phyloP scores from a whole-genome alignment of 345 rosid genomes.

The Garcia nutans region DNA sequence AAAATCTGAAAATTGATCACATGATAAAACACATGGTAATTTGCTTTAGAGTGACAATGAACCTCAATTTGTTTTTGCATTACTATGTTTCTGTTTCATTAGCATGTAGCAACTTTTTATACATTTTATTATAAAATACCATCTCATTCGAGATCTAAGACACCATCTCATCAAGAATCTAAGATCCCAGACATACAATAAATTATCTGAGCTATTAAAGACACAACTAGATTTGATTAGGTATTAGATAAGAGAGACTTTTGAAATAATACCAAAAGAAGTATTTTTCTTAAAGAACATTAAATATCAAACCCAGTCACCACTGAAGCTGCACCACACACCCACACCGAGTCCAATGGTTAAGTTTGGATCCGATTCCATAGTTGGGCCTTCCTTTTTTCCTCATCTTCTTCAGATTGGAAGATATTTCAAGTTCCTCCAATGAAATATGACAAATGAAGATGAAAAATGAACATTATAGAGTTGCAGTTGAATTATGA shows the following conservation, averaged over 20 bases:
- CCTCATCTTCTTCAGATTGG: neutral
- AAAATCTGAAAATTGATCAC: neutral
- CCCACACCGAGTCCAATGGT: neutral
- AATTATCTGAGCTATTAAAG: neutral
- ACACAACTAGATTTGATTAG: neutral
- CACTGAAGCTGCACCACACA: neutral
- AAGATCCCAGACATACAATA: neutral
- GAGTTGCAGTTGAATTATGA: neutral
- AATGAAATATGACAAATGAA: neutral
- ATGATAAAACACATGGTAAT: neutral
- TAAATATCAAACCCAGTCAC: neutral
- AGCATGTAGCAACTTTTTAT: neutral
- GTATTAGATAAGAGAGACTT: neutral
- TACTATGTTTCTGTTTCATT: neutral
- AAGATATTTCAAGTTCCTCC: neutral
- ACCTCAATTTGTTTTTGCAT: neutral
- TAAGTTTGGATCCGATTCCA: neutral
- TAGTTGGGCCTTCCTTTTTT: neutral
- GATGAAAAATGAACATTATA: neutral
- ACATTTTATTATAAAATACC: neutral
- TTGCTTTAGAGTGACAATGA: neutral
- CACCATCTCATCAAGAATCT: neutral
- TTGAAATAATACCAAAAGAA: neutral
- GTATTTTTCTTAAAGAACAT: neutral
- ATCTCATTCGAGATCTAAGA: neutral